Evolutionary conservation across 2,329 filamentous ascomycete genomes (phyloP).

Genomic region (Fusarium denticulatum): DNA sequence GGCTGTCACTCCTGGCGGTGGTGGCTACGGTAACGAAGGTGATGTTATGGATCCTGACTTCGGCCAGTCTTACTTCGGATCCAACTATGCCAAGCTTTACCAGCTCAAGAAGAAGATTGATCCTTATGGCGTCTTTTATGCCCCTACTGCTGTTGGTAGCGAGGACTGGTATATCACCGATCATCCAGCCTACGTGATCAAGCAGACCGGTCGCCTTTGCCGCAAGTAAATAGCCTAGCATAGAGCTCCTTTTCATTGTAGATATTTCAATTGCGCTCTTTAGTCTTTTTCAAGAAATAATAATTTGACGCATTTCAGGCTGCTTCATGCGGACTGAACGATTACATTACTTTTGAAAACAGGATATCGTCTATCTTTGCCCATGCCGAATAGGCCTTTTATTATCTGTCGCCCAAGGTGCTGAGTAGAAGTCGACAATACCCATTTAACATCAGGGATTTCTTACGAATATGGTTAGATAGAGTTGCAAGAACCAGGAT

Average conservation of each 20-base stretch:
- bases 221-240: slow-evolving; percentile 10
- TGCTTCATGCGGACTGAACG: background rate
- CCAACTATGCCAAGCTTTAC: slow-evolving; percentile 48
- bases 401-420: fast-evolving
- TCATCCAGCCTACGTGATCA: slow-evolving; percentile 25
- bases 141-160: slow-evolving; percentile 50
- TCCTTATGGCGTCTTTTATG: slow-evolving; percentile 49
- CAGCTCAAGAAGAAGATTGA: slow-evolving; percentile 50
- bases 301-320: background rate
- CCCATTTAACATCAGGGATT: background rate
- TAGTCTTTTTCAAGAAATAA: background rate
- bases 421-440: fast-evolving
- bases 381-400: no score
- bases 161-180: slow-evolving; percentile 48
- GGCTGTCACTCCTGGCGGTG: slow-evolving; percentile 38
- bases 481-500: background rate
- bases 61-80: slow-evolving; percentile 50
- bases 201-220: slow-evolving; percentile 30
- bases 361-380: no score
- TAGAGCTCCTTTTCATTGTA: background rate
- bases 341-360: background rate
- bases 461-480: background rate
- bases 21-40: slow-evolving; percentile 47
- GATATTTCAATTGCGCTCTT: background rate
- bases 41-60: slow-evolving; percentile 51